Conservation (phyloP, 345 rosid species). For the Eucalyptus marginata region DNA sequence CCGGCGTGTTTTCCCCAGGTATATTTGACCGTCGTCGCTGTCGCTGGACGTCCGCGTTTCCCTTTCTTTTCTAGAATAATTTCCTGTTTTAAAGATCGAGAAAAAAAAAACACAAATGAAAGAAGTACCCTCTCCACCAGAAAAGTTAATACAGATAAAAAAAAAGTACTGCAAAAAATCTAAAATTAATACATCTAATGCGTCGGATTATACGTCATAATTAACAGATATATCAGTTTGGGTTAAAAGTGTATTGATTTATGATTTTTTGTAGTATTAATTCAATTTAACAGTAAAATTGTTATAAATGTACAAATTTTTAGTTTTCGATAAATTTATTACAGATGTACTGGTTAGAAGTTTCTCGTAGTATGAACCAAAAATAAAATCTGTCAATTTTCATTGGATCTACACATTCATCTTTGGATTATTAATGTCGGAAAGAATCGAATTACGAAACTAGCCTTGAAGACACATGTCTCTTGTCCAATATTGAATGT, state of each 20-base stretch:
- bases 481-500: not conserved
- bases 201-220: rapidly evolving
- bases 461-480: not conserved
- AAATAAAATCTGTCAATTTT: too few species aligned
- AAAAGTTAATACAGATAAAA: not conserved
- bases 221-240: rapidly evolving
- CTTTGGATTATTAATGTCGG: rapidly evolving
- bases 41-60: not conserved
- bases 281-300: too few species aligned
- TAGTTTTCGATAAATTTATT: rapidly evolving
- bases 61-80: not conserved
- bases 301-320: rapidly evolving
- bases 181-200: rapidly evolving
- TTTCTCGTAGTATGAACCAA: rapidly evolving
- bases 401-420: not conserved
- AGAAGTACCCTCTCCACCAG: not conserved
- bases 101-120: rapidly evolving
- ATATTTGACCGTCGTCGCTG: not conserved
- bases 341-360: rapidly evolving
- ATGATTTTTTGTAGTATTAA: rapidly evolving
- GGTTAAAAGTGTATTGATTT: rapidly evolving
- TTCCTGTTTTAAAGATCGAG: not conserved
- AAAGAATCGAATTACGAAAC: not conserved
- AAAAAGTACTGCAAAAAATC: rapidly evolving
- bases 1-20: not conserved